These are phyloP conservation scores for Fusarium liriodendri DNA, from an alignment of 2,329 filamentous ascomycete species.

Conservation along the genomic window DNA sequence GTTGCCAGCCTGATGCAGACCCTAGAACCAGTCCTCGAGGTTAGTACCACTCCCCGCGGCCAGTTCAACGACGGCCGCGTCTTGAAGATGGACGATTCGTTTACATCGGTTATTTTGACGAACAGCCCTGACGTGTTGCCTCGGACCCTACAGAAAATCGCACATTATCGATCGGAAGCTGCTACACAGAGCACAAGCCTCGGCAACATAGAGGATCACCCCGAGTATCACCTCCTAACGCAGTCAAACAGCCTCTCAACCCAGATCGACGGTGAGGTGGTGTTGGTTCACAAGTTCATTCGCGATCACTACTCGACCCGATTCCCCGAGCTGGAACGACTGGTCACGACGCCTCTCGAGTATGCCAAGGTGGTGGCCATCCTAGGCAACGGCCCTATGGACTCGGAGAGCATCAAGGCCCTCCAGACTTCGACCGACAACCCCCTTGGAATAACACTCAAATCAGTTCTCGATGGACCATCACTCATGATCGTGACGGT, in stretches of 20 bases:
- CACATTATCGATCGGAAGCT: constrained; percentile 77
- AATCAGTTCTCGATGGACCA: constrained; percentile 86
- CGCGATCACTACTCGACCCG: constrained; percentile 94
- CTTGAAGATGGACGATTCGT: constrained; percentile 53
- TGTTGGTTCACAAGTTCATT: constrained; percentile 94
- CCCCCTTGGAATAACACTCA: constrained; percentile 78
- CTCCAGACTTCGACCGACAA: constrained; percentile 84
- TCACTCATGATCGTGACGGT: constrained; percentile 96
- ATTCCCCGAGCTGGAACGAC: constrained; percentile 90
- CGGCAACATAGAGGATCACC: constrained; percentile 90
- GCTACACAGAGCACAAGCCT: constrained; percentile 73
- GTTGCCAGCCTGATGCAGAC: constrained; percentile 85
- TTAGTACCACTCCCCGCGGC: constrained; percentile 61
- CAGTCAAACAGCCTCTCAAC: constrained; percentile 92
- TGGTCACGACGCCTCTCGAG: constrained; percentile 92
- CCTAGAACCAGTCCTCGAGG: constrained; percentile 83
- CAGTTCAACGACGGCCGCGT: constrained; percentile 25
- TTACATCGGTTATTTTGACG: constrained; percentile 70
- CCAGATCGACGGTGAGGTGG: constrained; percentile 92
- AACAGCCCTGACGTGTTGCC: constrained; percentile 75
- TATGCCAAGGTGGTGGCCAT: constrained; percentile 97
- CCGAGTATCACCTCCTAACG: constrained; percentile 88
- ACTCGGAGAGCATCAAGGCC: constrained; percentile 81
- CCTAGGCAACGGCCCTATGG: constrained; percentile 90
- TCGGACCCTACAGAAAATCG: constrained; percentile 77